Evolutionary conservation across 2,329 filamentous ascomycete genomes (phyloP), one percentile per base, ranked within the genome.

Genomic region (Nothophaeocryptopus gaeumannii): DNA sequence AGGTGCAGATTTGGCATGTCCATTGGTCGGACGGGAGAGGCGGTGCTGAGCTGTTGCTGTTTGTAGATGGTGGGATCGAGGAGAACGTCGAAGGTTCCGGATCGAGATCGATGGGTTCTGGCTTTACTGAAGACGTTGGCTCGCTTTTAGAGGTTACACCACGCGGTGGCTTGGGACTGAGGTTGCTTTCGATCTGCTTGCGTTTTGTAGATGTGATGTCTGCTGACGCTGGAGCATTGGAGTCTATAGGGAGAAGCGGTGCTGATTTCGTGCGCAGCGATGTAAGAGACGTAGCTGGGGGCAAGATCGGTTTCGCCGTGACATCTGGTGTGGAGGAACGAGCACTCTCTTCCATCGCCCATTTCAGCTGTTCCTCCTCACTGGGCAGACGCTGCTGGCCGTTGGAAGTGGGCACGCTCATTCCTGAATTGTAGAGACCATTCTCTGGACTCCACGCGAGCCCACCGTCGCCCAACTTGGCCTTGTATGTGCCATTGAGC

Each of bases 1-100:
- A 76, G 0, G 82, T 85, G 67, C 82, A 85, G 51, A 78, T 73
- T 9, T 77, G 72, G 61, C 82, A 85, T 16, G 74, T 72, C 82
- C 82, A 85, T 36, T 75, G 70, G 16, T 55, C 44, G 13, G 29
- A 13, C 12, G 42, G 8, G 20, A 26, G 20, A 26, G 20, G 20
- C 20, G 3, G 20, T 26, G 20, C 7, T 26, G 20, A 26, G 11
- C 39, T 30, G 30, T 46, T 20, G 45, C 72, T 62, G 3, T 65
- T 54, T 63, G 64, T 29, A 64, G 67, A 38, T 70, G 67, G 30
- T 38, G 35, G 61, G 60, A 34, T 64, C 14, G 49, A 51, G 13
- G 41, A 53, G 39, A n/a, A 29, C 13, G 40, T 33, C 40, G 45
- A 42, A 37, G 13, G 40, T 20, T 44, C 42, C 14, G n/a, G 5